These are phyloP conservation scores for Solanum corneliomulleri DNA, from an alignment of 257 asterid species.

Conservation along the genomic window DNA sequence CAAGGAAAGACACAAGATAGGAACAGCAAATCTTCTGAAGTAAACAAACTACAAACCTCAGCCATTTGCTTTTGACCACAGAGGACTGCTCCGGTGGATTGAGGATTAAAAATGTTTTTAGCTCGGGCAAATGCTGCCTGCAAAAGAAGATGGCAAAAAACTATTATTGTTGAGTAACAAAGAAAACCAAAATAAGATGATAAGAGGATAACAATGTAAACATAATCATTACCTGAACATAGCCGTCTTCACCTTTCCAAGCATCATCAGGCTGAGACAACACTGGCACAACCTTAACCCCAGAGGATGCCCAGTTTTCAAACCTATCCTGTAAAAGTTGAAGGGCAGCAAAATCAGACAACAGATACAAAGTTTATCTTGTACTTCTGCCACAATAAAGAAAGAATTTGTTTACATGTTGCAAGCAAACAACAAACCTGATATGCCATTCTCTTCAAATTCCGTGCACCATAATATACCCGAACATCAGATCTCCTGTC, in stretches of 20 bases:
- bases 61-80: constrained; percentile 91
- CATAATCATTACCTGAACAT: constrained; percentile 53
- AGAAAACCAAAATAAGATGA: neutral
- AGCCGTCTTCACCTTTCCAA: constrained; percentile 80
- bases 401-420: neutral
- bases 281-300: constrained; percentile 67
- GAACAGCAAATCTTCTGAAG: neutral
- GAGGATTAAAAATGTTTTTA: constrained; percentile 46
- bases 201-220: neutral
- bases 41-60: constrained; percentile 43
- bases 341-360: neutral
- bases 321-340: constrained; percentile 53
- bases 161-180: neutral
- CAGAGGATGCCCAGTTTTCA: constrained; percentile 68
- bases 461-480: constrained; percentile 91
- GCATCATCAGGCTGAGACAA: constrained; percentile 70
- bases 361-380: neutral
- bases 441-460: constrained; percentile 77
- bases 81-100: constrained; percentile 73
- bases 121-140: constrained; percentile 80
- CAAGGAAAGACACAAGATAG: neutral
- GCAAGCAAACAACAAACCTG: constrained; percentile 35
- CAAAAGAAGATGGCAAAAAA: constrained; percentile 10
- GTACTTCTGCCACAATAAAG: neutral
- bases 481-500: constrained; percentile 72